phyloP scores from a whole-genome alignment of 2,329 filamentous ascomycete genomes.

The Epichloe bromicola region DNA sequence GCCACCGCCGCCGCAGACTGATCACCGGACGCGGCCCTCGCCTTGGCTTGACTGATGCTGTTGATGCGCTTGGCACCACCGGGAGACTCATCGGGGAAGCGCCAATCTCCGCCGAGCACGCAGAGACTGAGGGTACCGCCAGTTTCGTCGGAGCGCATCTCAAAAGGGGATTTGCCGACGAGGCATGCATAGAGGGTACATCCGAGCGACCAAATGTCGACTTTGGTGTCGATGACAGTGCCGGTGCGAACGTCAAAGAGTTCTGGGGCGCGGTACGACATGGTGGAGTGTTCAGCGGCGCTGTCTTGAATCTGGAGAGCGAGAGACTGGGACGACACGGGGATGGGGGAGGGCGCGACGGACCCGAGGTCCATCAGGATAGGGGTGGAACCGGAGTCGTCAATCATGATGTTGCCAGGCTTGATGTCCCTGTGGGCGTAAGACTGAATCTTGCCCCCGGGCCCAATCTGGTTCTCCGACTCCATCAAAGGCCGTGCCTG shows the following conservation, averaged over 20 bases:
- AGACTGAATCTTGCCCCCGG: slow-evolving; percentile 53
- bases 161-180: slow-evolving; percentile 92
- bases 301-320: slow-evolving; percentile 88
- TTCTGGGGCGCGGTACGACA: slow-evolving; percentile 96
- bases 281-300: slow-evolving; percentile 91
- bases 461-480: slow-evolving; percentile 51
- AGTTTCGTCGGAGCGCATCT: slow-evolving; percentile 90
- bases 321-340: slow-evolving; percentile 79
- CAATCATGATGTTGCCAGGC: slow-evolving; percentile 97
- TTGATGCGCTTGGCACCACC: slow-evolving; percentile 37
- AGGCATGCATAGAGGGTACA: slow-evolving; percentile 97
- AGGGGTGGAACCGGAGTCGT: slow-evolving; percentile 73
- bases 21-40: slow-evolving; percentile 13
- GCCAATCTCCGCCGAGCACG: slow-evolving; percentile 87
- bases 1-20: slow-evolving; percentile 10
- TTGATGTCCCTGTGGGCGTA: slow-evolving; percentile 97
- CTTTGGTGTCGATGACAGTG: slow-evolving; percentile 83
- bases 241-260: slow-evolving; percentile 96
- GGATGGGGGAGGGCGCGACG: slow-evolving; percentile 66
- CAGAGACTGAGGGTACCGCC: slow-evolving; percentile 88
- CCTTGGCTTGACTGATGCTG: slow-evolving; percentile 23
- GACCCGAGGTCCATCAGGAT: slow-evolving; percentile 98
- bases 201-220: slow-evolving; percentile 94
- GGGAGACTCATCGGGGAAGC: slow-evolving; percentile 74
- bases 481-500: slow-evolving; percentile 79